Evolutionary conservation across 2,329 filamentous ascomycete species (phyloP), one percentile per base, ranked within the genome.

Genomic region (Epicoccum nigrum): DNA sequence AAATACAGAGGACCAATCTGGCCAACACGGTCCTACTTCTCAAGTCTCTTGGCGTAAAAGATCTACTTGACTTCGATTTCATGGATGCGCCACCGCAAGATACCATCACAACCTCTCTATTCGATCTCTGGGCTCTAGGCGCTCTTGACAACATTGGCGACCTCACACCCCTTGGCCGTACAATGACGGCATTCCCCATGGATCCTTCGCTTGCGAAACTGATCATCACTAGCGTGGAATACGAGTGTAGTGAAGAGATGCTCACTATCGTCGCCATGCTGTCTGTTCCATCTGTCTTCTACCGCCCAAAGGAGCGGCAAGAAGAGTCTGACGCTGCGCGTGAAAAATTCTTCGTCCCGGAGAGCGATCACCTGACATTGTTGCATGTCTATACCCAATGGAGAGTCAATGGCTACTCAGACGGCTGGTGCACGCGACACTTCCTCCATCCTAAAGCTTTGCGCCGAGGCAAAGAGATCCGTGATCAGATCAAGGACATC

Each of bases 21-120:
- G 88, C 91, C 65, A 97, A 97, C 64, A 97, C 92, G 0, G 93
- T 99, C 3, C 81, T 99, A 12, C 84, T 99, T 40, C 82, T 99
- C 38, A 99, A 99, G 70, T 96, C 91, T 0, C 83, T 99, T 0
- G 94, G 94, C 0, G 93, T 99, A 15, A 93, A 90, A 68, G 92
- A 99, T 62, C 80, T 99, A 8, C 77, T 99, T 1, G 93, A 99
- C 72, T 99, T 99, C 68, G 92, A 97, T 71, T 99, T 99, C 65
- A 97, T 99, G 93, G 94, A 99, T 62, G 94, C 94, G 1, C 94
- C 94, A 6, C 94, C 94, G 0, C 94, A 99, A 74, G 95, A 99
- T 67, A 97, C 92, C 0, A 97, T 99, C 60, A 93, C 91, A 0
- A 99, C 94, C 0, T 97, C 92, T 3, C 86, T 99, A 28, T 99